phyloP scores from a whole-genome alignment of 257 asterid genomes.

The Coffea canephora region DNA sequence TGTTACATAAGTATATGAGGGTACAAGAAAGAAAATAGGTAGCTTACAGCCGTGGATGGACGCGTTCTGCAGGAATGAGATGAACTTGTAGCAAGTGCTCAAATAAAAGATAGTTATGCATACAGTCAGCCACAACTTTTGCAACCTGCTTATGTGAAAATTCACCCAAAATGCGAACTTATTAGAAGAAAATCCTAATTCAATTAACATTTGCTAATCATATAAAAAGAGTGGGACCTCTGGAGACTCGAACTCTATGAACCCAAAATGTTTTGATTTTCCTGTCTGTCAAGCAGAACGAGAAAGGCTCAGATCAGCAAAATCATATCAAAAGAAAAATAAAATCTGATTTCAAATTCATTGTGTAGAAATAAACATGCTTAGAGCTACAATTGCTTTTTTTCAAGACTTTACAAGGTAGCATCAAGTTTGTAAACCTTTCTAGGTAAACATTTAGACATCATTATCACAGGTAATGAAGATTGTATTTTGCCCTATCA shows the following conservation, averaged over 20 bases:
- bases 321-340: slow-evolving; percentile 2
- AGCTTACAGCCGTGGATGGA: slow-evolving; percentile 76
- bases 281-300: slow-evolving; percentile 63
- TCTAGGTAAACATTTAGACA: not conserved
- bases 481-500: no score
- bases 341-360: not conserved
- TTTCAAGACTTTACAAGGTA: not conserved
- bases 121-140: slow-evolving; percentile 78
- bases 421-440: not conserved
- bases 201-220: not conserved
- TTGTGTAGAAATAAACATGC: not conserved
- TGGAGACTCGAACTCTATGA: slow-evolving; percentile 82
- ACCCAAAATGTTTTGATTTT: slow-evolving; percentile 90
- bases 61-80: slow-evolving; percentile 65
- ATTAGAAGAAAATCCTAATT: slow-evolving; percentile 1
- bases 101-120: slow-evolving; percentile 82
- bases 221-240: slow-evolving; percentile 55
- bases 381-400: not conserved
- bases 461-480: not conserved
- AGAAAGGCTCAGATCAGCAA: slow-evolving; percentile 13
- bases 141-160: slow-evolving; percentile 62
- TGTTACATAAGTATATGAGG: not conserved
- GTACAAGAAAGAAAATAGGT: not conserved
- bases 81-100: slow-evolving; percentile 86
- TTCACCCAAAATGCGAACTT: not conserved